Evolutionary conservation across 495 filamentous ascomycete genomes (phyloP).

Genomic region (Emericellopsis terricola): DNA sequence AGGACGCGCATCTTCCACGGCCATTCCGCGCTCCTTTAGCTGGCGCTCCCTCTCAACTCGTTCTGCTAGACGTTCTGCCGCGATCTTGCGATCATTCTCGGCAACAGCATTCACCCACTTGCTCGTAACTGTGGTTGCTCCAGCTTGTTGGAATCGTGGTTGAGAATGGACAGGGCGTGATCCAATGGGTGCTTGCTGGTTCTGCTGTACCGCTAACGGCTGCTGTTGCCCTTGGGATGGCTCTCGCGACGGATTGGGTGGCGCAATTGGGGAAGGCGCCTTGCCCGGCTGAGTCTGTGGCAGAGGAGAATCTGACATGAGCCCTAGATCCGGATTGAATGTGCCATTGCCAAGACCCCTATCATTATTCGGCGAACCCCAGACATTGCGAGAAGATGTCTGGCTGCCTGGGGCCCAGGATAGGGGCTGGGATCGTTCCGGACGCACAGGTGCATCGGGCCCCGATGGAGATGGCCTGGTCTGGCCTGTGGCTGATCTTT

Average conservation of each 20-base stretch:
- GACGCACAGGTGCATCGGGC: no score
- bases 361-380: slow-evolving; percentile 56
- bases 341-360: slow-evolving; percentile 63
- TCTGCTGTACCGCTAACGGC: no score
- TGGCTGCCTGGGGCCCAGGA: slow-evolving; percentile 15
- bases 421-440: no score
- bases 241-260: slow-evolving; percentile 4
- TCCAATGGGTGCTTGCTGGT: neutral
- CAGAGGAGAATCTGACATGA: slow-evolving; percentile 19
- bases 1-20: slow-evolving; percentile 16
- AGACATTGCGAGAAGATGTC: slow-evolving; percentile 43
- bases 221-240: neutral
- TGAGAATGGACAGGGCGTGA: no score
- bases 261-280: slow-evolving; percentile 28
- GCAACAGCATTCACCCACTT: slow-evolving; percentile 1
- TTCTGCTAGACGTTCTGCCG: slow-evolving; percentile 9
- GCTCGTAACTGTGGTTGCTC: slow-evolving; percentile 1
- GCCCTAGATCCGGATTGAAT: slow-evolving; percentile 44
- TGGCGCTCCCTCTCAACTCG: slow-evolving; percentile 11
- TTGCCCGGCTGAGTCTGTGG: slow-evolving; percentile 1
- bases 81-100: slow-evolving; percentile 10
- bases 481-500: no score
- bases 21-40: slow-evolving; percentile 11
- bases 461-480: no score
- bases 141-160: neutral